These are phyloP conservation scores for Penicillium sp. DNA, from an alignment of 2,329 filamentous ascomycete species.

Conservation along the genomic window DNA sequence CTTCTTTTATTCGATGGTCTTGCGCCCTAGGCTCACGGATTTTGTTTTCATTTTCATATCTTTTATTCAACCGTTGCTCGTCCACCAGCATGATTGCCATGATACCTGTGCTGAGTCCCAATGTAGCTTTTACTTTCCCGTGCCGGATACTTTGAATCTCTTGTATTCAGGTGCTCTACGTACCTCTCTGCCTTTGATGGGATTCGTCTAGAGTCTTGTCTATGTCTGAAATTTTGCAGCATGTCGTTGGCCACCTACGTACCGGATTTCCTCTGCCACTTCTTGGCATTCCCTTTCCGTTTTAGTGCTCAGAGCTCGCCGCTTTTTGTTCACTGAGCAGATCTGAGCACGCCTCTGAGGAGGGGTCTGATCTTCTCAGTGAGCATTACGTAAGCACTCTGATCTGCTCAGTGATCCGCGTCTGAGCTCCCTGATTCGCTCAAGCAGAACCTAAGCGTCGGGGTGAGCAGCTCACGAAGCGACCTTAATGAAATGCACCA, in stretches of 20 bases:
- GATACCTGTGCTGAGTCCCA: conserved; percentile 34
- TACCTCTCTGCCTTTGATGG: not conserved
- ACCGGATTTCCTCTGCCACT: not conserved
- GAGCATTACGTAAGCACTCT: not conserved
- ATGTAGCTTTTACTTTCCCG: conserved; percentile 14
- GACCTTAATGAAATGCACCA: not conserved
- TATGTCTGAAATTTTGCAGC: not conserved
- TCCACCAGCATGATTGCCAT: conserved; percentile 31
- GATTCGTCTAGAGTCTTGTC: not conserved
- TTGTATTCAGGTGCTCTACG: not conserved
- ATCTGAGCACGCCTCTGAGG: not conserved
- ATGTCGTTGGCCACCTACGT: not conserved
- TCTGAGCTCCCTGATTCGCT: no score
- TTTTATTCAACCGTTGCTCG: conserved; percentile 17
- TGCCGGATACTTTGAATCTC: not conserved
- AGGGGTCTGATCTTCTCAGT: no score
- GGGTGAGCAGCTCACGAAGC: not conserved
- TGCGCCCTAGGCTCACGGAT: not conserved
- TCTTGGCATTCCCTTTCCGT: not conserved
- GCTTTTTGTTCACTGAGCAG: not conserved
- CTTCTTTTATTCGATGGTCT: not conserved
- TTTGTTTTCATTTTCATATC: conserved; percentile 6
- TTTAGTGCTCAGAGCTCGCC: not conserved
- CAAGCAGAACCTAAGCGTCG: no score
- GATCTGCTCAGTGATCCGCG: not conserved